Evolutionary conservation across 208 protist genomes (phyloP).

Genomic region (Perkinsela sp.): DNA sequence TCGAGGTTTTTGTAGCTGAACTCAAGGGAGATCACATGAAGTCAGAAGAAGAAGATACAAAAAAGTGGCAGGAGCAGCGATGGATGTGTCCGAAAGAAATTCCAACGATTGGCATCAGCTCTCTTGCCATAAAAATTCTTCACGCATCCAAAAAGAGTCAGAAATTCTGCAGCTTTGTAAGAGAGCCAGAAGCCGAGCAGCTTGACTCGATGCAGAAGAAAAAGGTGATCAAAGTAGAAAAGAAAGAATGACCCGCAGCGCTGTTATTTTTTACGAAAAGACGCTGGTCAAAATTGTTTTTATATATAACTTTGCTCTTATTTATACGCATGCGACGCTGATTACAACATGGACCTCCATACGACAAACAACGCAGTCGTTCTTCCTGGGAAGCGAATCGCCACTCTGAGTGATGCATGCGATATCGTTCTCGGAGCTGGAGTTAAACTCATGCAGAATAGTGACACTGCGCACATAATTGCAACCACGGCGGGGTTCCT

Average conservation of each 20-base stretch:
- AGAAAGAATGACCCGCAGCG: no score
- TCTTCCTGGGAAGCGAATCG: not conserved
- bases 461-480: not conserved
- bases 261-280: no score
- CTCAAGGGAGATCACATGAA: not conserved
- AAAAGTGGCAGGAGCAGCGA: not conserved
- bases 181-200: not conserved
- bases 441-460: not conserved
- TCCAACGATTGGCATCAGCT: not conserved
- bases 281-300: no score
- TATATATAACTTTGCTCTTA: no score
- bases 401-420: not conserved
- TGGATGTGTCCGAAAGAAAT: not conserved
- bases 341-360: not conserved
- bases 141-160: not conserved
- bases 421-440: not conserved
- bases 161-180: not conserved
- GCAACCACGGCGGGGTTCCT: not conserved
- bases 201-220: no score
- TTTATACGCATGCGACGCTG: not conserved
- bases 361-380: not conserved
- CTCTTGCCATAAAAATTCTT: not conserved
- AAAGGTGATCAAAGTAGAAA: no score
- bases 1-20: constrained; percentile 1
- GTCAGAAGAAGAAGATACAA: not conserved